Base-by-base conservation (phyloP, 805 yeast genomes). In the Metschnikowia sp. region DNA sequence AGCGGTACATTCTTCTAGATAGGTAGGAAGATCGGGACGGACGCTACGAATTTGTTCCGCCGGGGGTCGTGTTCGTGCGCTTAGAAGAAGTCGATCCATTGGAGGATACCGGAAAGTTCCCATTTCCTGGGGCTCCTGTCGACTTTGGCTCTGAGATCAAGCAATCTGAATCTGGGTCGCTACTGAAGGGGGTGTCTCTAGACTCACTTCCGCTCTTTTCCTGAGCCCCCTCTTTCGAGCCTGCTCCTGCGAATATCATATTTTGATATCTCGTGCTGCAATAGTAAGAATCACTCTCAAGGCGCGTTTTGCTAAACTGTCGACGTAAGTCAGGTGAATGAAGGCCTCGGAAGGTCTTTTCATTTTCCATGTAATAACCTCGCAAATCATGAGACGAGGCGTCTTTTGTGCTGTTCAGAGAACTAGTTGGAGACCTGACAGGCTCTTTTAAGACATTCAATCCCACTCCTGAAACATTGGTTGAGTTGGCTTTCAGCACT, bases 381-480 rank as follows among this genome's bases (percentile, higher is more conserved):
- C 57, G 55, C 36, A 63, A 51, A 40, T 63, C 47, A 28, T 41
- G 51, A 11, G 53, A 49, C 15, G 54, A 46, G 30, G 37, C 58
- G 35, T 49, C 42, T 18, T 50, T 48, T 3, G 66, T 58, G 39
- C 36, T 36, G n/a, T 42, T 31, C 35, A 40, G 31, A 8, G 45
- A 40, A 8, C 33, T 19, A 29, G 29, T 31, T 40, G 37, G 5
- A 18, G 47, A 30, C 13, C 32, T 44, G 15, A 40, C 12, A 12
- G 38, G 57, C 15, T 69, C 73, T 48, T 71, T 72, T 34, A 71
- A 54, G 31, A 73, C 47, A 49, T 68, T 70, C 47, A 72, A 60
- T 0, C 75, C 76, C 45, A 71, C 62, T 40, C 57, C 66, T 1
- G 76, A 70, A 52, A 59, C 69, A n/a, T 60, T 55, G n/a, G 62